phyloP scores from a whole-genome alignment of 2,329 filamentous ascomycete genomes.

The Tolypocladium tundrense region DNA sequence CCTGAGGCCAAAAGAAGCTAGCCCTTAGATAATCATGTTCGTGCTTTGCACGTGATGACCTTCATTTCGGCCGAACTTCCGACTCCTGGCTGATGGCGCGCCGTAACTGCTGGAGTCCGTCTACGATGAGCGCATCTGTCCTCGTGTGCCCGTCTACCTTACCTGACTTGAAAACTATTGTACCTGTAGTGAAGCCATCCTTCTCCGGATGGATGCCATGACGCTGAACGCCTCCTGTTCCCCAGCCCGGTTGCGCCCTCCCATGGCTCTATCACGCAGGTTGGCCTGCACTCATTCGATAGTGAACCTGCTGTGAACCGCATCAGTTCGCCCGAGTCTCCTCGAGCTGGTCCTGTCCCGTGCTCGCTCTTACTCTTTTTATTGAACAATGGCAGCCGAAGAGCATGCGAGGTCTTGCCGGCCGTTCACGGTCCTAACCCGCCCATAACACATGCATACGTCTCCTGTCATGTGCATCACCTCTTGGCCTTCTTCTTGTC shows the following conservation, averaged over 20 bases:
- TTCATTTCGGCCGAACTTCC: neutral
- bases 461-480: constrained; percentile 18
- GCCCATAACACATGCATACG: neutral
- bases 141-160: neutral
- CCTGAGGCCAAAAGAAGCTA: constrained; percentile 11
- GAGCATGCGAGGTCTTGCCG: neutral
- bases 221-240: neutral
- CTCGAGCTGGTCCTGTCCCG: neutral
- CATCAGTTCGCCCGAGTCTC: neutral
- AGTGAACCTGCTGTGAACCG: neutral
- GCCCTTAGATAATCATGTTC: constrained; percentile 11
- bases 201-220: neutral
- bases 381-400: neutral
- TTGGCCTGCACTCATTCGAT: neutral
- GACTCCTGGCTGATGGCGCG: neutral
- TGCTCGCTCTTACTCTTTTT: neutral
- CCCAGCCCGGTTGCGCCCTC: neutral
- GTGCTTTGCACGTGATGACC: constrained; percentile 2
- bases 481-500: constrained; percentile 54
- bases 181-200: neutral
- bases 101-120: neutral
- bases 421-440: neutral
- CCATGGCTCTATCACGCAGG: neutral
- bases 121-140: neutral
- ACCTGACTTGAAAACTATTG: neutral